Evolutionary conservation across 192 early-diverging fungal genomes (phyloP), one percentile per base, ranked within the genome.

Genomic region (Rhizophlyctis rosea): DNA sequence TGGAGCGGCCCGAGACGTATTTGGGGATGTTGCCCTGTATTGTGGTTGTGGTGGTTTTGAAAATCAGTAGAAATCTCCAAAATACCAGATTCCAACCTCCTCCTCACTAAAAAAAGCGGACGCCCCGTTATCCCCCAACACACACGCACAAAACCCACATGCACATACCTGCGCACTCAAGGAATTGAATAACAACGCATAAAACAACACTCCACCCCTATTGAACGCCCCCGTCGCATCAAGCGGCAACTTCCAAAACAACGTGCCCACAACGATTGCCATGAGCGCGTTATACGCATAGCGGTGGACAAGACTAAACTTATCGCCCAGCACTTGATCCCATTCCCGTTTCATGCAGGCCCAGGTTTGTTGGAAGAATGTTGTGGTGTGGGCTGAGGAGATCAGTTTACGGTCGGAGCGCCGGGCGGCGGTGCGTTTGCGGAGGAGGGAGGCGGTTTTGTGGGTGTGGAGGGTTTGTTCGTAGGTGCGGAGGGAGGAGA

Each of bases 131-230:
- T n/a, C n/a, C n/a, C n/a, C n/a, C n/a, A n/a, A n/a, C n/a, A n/a
- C n/a, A n/a, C n/a, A n/a, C n/a, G 39, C 9, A 44, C 7, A 53
- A 23, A 34, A n/a, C 18, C 1, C 0, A 28, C 16, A 14, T 14
- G 0, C 14, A n/a, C 32, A 18, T 14, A 34, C 18, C 18, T n/a
- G 13, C 32, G 24, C 83, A n/a, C 82, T 79, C 47, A 44, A 44
- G 18, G 84, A 75, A 64, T 84, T 85, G 75, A 90, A 88, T 53
- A 91, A 65, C 75, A 83, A 14, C 71, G 60, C 54, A 78, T 58
- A 55, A 68, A 90, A 93, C 21, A 93, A 70, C 21, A 83, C 81
- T 61, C 87, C 86, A 53, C 91, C 89, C 47, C 91, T 83, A 31
- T 87, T 78, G 70, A 90, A 90, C 52, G 88, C 87, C 23, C 89